These are phyloP conservation scores for Blastocystis hominis DNA, from an alignment of 352 stramenopile genomes.

Conservation along the genomic window DNA sequence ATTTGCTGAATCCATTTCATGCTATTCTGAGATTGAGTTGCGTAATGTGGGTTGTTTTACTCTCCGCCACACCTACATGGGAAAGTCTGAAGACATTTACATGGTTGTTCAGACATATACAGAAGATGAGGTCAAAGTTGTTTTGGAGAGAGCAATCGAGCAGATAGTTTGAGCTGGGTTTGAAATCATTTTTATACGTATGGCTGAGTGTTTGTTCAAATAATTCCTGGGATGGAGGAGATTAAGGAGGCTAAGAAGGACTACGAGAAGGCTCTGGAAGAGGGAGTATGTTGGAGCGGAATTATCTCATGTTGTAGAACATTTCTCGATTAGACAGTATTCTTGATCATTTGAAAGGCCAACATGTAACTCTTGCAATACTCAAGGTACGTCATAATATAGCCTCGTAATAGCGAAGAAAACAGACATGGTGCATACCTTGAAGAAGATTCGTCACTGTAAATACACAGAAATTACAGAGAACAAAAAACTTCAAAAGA, in stretches of 20 bases:
- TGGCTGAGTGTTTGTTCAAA: neutral
- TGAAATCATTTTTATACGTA: neutral
- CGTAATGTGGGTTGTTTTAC: conserved; percentile 55
- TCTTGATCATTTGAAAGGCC: conserved; percentile 13
- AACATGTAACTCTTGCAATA: neutral
- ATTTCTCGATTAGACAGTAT: conserved; percentile 5
- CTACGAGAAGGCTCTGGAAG: conserved; percentile 56
- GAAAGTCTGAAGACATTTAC: conserved; percentile 21
- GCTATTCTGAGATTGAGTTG: neutral
- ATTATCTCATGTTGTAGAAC: neutral
- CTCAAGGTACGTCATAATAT: neutral
- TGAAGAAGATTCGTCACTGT: conserved; percentile 45
- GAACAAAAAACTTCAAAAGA: conserved; percentile 18
- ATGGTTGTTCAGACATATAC: conserved; percentile 49
- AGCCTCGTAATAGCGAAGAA: neutral
- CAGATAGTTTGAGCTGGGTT: neutral
- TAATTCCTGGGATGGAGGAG: conserved; percentile 8
- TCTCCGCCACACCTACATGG: neutral
- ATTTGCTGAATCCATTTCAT: neutral
- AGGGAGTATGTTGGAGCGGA: neutral
- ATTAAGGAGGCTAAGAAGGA: conserved; percentile 26
- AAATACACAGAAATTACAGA: neutral
- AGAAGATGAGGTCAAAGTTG: conserved; percentile 31
- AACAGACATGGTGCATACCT: conserved; percentile 7
- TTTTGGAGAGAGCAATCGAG: conserved; percentile 27